Evolutionary conservation across 73 alveolate genomes (phyloP).

Genomic region (Paramecium primaurelia): DNA sequence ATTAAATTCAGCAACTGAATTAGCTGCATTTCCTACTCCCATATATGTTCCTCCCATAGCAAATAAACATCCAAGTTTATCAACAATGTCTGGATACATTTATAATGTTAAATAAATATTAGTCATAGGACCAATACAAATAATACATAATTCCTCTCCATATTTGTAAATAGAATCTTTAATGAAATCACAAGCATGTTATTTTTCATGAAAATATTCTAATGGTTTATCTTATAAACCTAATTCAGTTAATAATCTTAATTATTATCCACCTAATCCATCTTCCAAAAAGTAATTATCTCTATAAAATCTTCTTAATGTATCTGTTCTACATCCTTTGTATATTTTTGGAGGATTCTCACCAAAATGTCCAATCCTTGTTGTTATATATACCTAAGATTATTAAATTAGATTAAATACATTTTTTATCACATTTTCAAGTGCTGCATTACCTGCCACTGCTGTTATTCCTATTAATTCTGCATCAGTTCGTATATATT

Average conservation of each 20-base stretch:
- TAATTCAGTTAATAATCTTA: not conserved
- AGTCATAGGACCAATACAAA: conserved; percentile 36
- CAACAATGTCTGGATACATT: conserved; percentile 26
- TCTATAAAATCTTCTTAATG: conserved; percentile 18
- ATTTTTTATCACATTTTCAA: conserved; percentile 16
- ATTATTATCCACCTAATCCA: conserved; percentile 38
- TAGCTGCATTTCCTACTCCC: conserved; percentile 33
- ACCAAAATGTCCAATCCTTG: conserved; percentile 7
- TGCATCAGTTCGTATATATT: not conserved
- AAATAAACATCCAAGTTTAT: conserved; percentile 32
- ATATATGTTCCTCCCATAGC: conserved; percentile 46
- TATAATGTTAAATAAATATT: not conserved
- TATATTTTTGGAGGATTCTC: conserved; percentile 37
- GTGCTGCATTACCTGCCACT: conserved; percentile 34
- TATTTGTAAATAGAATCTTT: conserved; percentile 2
- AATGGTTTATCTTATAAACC: not conserved
- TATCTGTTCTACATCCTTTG: conserved; percentile 9
- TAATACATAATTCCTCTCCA: conserved; percentile 43
- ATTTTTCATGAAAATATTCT: conserved; percentile 6
- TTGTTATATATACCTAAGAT: not conserved
- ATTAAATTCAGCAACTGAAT: conserved; percentile 34
- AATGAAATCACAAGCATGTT: conserved; percentile 32
- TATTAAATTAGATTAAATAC: not conserved
- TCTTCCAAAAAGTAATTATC: conserved; percentile 22
- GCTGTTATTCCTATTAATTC: conserved; percentile 42